Conservation (phyloP, 208 protist species). For the Crithidia thermophila region DNA sequence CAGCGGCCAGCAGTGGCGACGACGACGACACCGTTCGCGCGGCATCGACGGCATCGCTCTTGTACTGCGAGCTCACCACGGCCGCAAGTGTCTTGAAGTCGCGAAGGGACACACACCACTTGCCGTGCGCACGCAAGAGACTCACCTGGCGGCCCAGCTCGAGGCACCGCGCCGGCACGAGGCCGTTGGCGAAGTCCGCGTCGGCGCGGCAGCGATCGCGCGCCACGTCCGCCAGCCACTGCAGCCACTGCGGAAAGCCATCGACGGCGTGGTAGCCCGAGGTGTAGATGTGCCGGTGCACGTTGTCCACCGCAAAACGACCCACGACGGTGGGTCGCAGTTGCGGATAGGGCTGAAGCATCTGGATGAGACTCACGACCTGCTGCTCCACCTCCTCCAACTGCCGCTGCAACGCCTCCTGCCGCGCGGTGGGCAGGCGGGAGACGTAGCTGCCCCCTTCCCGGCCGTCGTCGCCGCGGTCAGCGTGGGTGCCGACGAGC, state of each 20-base stretch:
- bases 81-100: conserved; percentile 68
- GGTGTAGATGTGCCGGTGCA: conserved; percentile 47
- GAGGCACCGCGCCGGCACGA: conserved; percentile 55
- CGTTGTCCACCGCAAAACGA: conserved; percentile 74
- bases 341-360: conserved; percentile 62
- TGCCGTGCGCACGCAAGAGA: conserved; percentile 37
- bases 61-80: conserved; percentile 48
- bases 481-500: conserved; percentile 44
- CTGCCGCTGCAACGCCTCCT: conserved; percentile 30
- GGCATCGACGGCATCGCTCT: neutral
- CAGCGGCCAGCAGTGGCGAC: neutral
- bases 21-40: neutral
- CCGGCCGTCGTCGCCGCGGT: conserved; percentile 15
- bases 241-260: conserved; percentile 65
- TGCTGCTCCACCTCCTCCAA: conserved; percentile 64
- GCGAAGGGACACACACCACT: conserved; percentile 53
- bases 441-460: conserved; percentile 12
- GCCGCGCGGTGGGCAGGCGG: conserved; percentile 11
- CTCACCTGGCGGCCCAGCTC: conserved; percentile 40
- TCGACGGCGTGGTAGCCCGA: conserved; percentile 44
- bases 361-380: conserved; percentile 64
- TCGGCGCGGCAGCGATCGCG: conserved; percentile 59
- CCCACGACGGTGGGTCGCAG: conserved; percentile 71
- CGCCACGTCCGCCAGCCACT: conserved; percentile 71
- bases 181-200: conserved; percentile 67